Conservation (phyloP, 1,139 yeast genomes). For the Pneumocystis murina region DNA sequence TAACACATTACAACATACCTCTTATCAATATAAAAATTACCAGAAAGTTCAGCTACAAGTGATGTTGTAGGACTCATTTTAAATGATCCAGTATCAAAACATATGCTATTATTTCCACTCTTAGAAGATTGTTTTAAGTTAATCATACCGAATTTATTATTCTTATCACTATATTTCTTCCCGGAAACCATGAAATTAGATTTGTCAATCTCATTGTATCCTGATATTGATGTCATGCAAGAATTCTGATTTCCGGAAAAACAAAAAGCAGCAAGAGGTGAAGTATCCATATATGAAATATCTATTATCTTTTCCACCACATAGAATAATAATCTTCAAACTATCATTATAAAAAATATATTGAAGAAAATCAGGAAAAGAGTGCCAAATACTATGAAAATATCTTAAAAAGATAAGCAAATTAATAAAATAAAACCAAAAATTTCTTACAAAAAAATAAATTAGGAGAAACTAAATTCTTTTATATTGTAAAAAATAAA, state of each 20-base stretch:
- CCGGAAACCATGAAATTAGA: not conserved
- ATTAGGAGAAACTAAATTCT: not conserved
- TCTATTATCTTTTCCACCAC: not conserved
- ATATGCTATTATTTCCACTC: not conserved
- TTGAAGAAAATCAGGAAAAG: not conserved
- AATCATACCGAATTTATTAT: not conserved
- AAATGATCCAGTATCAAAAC: not conserved
- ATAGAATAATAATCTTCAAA: not conserved
- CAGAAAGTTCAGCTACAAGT: slow-evolving; percentile 6
- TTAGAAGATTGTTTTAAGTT: not conserved
- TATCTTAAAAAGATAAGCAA: not conserved
- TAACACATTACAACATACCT: not conserved
- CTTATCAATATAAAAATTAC: slow-evolving; percentile 5
- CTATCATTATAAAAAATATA: not conserved
- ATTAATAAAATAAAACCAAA: not conserved
- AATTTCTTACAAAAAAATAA: not conserved
- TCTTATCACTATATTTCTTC: not conserved
- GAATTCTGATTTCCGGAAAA: not conserved
- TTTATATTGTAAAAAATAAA: not conserved
- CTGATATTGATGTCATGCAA: not conserved
- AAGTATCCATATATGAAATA: not conserved
- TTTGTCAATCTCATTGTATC: not conserved
- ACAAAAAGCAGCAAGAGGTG: not conserved
- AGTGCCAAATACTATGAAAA: not conserved
- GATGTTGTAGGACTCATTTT: slow-evolving; percentile 5